Percentiles rank a stretch among this genome's conserved stretches.
Conservation (phyloP, 2,329 filamentous ascomycete genomes). For the Colletotrichum paranaense region DNA sequence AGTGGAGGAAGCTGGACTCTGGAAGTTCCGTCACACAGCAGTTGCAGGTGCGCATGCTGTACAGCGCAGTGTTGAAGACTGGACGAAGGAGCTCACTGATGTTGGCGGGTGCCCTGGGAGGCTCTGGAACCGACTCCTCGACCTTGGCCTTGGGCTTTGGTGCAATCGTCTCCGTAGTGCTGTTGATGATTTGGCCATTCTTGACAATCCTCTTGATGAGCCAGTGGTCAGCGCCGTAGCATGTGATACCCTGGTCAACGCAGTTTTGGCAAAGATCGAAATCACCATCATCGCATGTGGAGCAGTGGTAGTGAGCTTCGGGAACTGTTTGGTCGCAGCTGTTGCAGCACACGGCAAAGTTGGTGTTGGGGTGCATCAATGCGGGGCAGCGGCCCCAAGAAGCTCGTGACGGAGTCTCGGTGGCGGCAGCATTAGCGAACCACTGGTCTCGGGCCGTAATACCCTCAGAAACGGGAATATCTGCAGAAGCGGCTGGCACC, state of each 20-base stretch:
- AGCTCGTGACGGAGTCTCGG: constrained; percentile 8
- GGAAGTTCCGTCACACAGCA: constrained; percentile 74
- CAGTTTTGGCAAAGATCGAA: constrained; percentile 92
- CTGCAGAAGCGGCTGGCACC: constrained; percentile 18
- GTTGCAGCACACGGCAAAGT: constrained; percentile 95
- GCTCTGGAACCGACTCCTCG: constrained; percentile 38
- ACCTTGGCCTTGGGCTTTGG: constrained; percentile 65
- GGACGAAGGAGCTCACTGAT: constrained; percentile 22
- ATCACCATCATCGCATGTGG: constrained; percentile 91
- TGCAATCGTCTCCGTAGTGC: constrained; percentile 83
- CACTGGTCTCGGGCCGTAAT: constrained; percentile 44
- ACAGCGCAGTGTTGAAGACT: constrained; percentile 27
- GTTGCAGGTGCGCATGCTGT: constrained; percentile 76
- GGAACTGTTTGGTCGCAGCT: constrained; percentile 83
- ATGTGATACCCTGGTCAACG: constrained; percentile 79
- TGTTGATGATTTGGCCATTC: constrained; percentile 83
- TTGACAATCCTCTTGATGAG: constrained; percentile 90
- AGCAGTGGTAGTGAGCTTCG: constrained; percentile 92
- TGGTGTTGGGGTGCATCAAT: constrained; percentile 42
- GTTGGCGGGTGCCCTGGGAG: constrained; percentile 34
- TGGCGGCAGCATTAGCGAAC: constrained; percentile 41
- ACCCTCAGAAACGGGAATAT: constrained; percentile 41
- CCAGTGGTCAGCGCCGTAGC: constrained; percentile 86
- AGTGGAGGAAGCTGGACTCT: constrained; percentile 87
- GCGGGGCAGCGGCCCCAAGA: constrained; percentile 27